A percentile compares a stretch with the other conserved stretches of the same genome.
Evolutionary conservation across 2,329 filamentous ascomycete species (phyloP).

Genomic region (Fusarium nisikadoi): DNA sequence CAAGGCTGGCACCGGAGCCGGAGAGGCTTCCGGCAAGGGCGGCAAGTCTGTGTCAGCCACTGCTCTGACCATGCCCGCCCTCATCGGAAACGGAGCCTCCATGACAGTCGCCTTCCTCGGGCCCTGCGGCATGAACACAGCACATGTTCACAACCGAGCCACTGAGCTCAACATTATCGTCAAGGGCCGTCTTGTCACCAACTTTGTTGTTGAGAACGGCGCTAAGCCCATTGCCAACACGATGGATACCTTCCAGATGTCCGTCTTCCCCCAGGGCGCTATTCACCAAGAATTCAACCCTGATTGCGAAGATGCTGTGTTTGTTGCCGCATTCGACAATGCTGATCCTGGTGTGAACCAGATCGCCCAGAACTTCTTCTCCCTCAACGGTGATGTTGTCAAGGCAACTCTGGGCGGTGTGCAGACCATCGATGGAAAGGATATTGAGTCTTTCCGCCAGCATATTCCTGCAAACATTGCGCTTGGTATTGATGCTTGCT

Average conservation of each 20-base stretch:
- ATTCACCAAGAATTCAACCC: slow-evolving; percentile 64
- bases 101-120: slow-evolving; percentile 19
- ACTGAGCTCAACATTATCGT: slow-evolving; percentile 17
- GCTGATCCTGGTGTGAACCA: slow-evolving; percentile 59
- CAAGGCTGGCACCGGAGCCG: neutral
- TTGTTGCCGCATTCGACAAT: slow-evolving; percentile 59
- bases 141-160: slow-evolving; percentile 13
- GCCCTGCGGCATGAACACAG: slow-evolving; percentile 19
- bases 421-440: slow-evolving; percentile 11
- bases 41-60: slow-evolving; percentile 12
- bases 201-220: slow-evolving; percentile 5
- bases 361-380: slow-evolving; percentile 51
- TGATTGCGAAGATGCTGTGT: slow-evolving; percentile 58
- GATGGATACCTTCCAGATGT: slow-evolving; percentile 55
- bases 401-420: neutral
- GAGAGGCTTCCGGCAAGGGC: slow-evolving; percentile 1
- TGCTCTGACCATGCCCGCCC: slow-evolving; percentile 16
- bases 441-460: slow-evolving; percentile 7
- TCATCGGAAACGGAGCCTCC: slow-evolving; percentile 15
- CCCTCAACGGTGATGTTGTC: neutral
- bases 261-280: slow-evolving; percentile 61
- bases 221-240: slow-evolving; percentile 50
- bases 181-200: slow-evolving; percentile 16
- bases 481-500: slow-evolving; percentile 20
- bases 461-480: slow-evolving; percentile 13